phyloP scores from a whole-genome alignment of 2,329 filamentous ascomycete species.

The Aurifilum marmelostoma region DNA sequence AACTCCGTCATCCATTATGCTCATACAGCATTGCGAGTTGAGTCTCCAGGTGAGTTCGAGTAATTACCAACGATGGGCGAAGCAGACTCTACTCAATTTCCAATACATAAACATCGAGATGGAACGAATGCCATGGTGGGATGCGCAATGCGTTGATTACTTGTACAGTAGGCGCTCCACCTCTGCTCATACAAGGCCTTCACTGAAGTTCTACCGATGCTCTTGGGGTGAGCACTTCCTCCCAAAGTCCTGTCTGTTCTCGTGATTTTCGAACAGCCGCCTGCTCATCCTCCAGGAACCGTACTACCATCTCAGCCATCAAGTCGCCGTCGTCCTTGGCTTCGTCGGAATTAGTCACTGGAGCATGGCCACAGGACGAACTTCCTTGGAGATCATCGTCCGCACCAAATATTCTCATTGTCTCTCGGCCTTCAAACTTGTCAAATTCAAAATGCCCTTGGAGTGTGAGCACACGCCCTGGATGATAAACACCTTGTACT shows the following conservation, averaged over 20 bases:
- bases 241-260: background rate
- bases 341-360: background rate
- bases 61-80: too few relatives aligned
- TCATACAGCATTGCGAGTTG: too few relatives aligned
- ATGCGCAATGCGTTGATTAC: too few relatives aligned
- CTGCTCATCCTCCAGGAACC: slow-evolving; percentile 10
- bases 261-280: background rate
- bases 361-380: background rate
- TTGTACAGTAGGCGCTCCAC: too few relatives aligned
- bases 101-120: too few relatives aligned
- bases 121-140: too few relatives aligned
- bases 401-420: slow-evolving; percentile 24
- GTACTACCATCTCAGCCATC: slow-evolving; percentile 21
- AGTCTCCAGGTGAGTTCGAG: too few relatives aligned
- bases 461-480: slow-evolving; percentile 21
- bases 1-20: too few relatives aligned
- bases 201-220: slow-evolving; percentile 1
- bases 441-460: slow-evolving; percentile 28
- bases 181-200: too few relatives aligned
- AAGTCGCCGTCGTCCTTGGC: slow-evolving; percentile 7
- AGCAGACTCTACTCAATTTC: too few relatives aligned
- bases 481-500: slow-evolving; percentile 21
- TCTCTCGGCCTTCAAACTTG: slow-evolving; percentile 20
- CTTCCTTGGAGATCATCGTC: background rate
- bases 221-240: background rate